Percentiles rank a stretch among this genome's conserved stretches.
phyloP scores from a whole-genome alignment of 768 basidiomycete species.

The Dioszegia aurantiaca region DNA sequence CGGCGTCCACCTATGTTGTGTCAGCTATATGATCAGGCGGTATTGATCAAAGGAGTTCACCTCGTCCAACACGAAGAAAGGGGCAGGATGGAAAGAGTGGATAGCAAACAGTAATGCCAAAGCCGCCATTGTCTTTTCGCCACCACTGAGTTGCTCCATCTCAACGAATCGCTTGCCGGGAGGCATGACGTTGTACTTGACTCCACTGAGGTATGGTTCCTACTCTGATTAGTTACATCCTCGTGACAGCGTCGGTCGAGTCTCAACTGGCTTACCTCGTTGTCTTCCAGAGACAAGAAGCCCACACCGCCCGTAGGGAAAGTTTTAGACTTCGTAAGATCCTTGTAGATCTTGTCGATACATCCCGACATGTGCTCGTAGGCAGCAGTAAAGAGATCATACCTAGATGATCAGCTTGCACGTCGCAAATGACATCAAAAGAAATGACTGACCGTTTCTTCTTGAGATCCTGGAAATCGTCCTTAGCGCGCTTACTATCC shows the following conservation, averaged over 20 bases:
- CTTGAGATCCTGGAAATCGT: conserved; percentile 84
- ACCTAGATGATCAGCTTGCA: conserved; percentile 53
- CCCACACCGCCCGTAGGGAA: conserved; percentile 79
- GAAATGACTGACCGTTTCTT: conserved; percentile 62
- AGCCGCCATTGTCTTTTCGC: conserved; percentile 97
- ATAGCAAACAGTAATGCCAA: conserved; percentile 95
- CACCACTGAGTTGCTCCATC: conserved; percentile 97
- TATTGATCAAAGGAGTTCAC: conserved; percentile 3
- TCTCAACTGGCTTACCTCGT: conserved; percentile 63
- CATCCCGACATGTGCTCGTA: conserved; percentile 92
- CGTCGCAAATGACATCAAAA: neutral
- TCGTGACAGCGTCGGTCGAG: neutral
- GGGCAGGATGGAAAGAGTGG: conserved; percentile 58
- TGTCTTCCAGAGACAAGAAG: conserved; percentile 92
- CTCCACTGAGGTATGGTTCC: conserved; percentile 82
- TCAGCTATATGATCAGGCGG: neutral
- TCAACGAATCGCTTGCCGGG: conserved; percentile 99
- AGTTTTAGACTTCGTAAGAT: conserved; percentile 90
- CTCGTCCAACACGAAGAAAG: conserved; percentile 29
- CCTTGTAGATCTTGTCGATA: conserved; percentile 96
- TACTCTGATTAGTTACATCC: conserved; percentile 36
- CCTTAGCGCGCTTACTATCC: conserved; percentile 83
- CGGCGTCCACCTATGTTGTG: conserved; percentile 58
- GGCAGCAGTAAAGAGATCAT: conserved; percentile 89
- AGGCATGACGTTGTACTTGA: conserved; percentile 99